Percentiles rank a stretch among this genome's conserved stretches.
Evolutionary conservation across 2,329 filamentous ascomycete species (phyloP).

Genomic region (Exophiala spinifera): DNA sequence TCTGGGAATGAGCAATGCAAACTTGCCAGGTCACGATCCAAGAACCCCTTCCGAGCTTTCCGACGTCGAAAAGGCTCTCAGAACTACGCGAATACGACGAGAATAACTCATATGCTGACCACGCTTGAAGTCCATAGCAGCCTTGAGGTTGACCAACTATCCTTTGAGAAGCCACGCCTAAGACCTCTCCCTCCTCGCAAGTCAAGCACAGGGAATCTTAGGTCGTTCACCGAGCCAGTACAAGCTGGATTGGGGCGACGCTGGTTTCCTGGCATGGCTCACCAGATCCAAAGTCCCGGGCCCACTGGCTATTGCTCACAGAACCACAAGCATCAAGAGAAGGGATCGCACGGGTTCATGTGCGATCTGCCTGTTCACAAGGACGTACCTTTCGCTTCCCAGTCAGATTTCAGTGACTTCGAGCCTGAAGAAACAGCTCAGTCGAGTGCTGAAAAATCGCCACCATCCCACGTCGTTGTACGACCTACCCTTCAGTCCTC

Average conservation of each 20-base stretch:
- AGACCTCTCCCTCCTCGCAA: conserved; percentile 6
- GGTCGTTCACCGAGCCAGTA: conserved; percentile 2
- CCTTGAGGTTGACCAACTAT: neutral
- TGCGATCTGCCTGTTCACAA: neutral
- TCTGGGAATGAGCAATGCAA: neutral
- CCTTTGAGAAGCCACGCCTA: neutral
- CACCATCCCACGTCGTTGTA: neutral
- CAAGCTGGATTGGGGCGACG: neutral
- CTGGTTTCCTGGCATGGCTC: neutral
- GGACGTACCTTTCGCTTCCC: conserved; percentile 8
- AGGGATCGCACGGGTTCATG: neutral
- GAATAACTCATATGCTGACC: neutral
- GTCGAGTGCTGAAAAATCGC: neutral
- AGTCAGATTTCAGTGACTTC: conserved; percentile 4
- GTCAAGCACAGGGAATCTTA: conserved; percentile 12
- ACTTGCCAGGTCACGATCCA: neutral
- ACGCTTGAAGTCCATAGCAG: neutral
- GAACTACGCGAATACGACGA: neutral
- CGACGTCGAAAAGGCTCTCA: conserved; percentile 9
- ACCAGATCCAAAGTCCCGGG: conserved; percentile 2
- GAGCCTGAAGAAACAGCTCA: neutral
- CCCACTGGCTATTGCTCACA: conserved; percentile 10
- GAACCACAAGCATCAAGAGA: neutral
- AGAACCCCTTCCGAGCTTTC: conserved; percentile 13
- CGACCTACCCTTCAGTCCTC: neutral